phyloP scores from a whole-genome alignment of 352 stramenopile species.

The Phytophthora pistaciae region DNA sequence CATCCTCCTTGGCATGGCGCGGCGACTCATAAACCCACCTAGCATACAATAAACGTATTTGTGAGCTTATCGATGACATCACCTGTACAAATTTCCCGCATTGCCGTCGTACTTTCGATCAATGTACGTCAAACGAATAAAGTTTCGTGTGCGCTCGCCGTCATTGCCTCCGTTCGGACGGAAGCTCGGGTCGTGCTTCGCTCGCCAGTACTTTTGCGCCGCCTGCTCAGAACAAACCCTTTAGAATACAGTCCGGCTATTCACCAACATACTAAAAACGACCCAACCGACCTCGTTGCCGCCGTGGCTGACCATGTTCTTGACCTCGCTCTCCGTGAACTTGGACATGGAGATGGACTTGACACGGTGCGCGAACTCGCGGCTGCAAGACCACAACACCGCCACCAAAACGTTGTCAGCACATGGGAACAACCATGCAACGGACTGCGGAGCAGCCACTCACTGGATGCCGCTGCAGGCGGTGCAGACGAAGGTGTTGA shows the following conservation, averaged over 20 bases:
- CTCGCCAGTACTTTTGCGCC: conserved; percentile 87
- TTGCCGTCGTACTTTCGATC: conserved; percentile 75
- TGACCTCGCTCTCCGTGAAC: conserved; percentile 93
- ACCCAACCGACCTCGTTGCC: conserved; percentile 82
- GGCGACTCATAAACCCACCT: conserved; percentile 88
- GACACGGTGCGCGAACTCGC: conserved; percentile 93
- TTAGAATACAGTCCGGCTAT: not conserved
- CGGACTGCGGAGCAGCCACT: conserved; percentile 29
- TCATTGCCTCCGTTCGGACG: conserved; percentile 76
- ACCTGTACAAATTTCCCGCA: not conserved
- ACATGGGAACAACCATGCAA: not conserved
- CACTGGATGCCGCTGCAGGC: conserved; percentile 94
- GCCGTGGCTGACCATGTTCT: conserved; percentile 88
- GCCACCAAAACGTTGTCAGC: conserved; percentile 4
- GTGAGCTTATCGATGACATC: not conserved
- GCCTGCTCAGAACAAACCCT: conserved; percentile 39
- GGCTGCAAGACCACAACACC: conserved; percentile 44
- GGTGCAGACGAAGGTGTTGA: conserved; percentile 96
- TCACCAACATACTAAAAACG: too few relatives aligned
- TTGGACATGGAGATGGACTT: conserved; percentile 96
- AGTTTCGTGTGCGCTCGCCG: conserved; percentile 88
- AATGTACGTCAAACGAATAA: conserved; percentile 90
- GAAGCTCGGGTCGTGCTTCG: conserved; percentile 85
- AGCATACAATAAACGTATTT: not conserved
- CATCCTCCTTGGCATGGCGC: conserved; percentile 53